Conservation (phyloP, 2,329 filamentous ascomycete species). For the Aschersonia sp. region DNA sequence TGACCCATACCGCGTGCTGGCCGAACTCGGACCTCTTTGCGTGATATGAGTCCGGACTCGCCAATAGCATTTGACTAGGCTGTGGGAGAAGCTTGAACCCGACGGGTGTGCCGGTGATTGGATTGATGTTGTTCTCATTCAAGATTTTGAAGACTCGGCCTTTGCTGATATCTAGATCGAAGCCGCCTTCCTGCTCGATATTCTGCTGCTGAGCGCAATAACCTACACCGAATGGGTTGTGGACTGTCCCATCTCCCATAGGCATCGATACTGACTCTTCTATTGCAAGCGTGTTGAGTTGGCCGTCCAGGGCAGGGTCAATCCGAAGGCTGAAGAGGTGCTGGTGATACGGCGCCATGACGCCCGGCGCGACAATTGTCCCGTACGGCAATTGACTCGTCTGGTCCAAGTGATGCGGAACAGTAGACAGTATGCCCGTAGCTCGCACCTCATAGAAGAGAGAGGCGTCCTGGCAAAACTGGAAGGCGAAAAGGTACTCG, state of each 20-base stretch:
- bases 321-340: conserved; percentile 53
- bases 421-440: conserved; percentile 49
- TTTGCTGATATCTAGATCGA: conserved; percentile 36
- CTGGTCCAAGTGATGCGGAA: conserved; percentile 41
- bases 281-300: conserved; percentile 31
- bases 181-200: conserved; percentile 28
- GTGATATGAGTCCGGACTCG: conserved; percentile 25
- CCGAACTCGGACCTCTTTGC: conserved; percentile 28
- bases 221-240: conserved; percentile 45
- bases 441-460: conserved; percentile 48
- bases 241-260: conserved; percentile 26
- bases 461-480: conserved; percentile 46
- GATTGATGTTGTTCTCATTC: conserved; percentile 29
- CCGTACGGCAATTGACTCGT: conserved; percentile 30
- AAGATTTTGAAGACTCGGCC: conserved; percentile 36
- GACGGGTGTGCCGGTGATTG: conserved; percentile 29
- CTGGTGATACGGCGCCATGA: conserved; percentile 55
- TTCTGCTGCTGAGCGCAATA: conserved; percentile 38
- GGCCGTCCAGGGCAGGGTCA: conserved; percentile 45
- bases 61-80: conserved; percentile 30
- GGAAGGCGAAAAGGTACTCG: conserved; percentile 42
- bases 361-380: conserved; percentile 49
- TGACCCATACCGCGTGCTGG: conserved; percentile 32
- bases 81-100: conserved; percentile 33
- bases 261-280: conserved; percentile 20